Conservation (phyloP, 352 stramenopile species). For the Phytophthora macrochlamydospora region DNA sequence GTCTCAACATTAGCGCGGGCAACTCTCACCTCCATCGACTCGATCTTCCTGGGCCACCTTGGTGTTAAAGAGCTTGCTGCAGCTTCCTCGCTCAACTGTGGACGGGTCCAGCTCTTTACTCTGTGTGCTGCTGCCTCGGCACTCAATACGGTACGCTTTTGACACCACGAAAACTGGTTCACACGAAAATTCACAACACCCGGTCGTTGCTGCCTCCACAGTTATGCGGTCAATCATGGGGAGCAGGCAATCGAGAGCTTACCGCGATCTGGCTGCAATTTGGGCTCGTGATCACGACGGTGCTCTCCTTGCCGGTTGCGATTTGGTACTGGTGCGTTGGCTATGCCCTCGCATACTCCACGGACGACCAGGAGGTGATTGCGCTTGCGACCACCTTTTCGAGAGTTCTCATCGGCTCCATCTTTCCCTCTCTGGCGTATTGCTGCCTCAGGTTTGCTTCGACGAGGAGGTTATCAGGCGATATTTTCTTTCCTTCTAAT, state of each 20-base stretch:
- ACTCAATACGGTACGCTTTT: slow-evolving; percentile 58
- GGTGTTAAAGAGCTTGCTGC: slow-evolving; percentile 72
- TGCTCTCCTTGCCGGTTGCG: slow-evolving; percentile 61
- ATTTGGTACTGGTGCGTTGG: slow-evolving; percentile 78
- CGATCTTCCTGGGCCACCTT: slow-evolving; percentile 81
- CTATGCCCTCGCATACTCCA: slow-evolving; percentile 66
- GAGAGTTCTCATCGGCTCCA: slow-evolving; percentile 58
- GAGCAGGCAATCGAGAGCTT: slow-evolving; percentile 66
- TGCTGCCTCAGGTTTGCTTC: slow-evolving; percentile 57
- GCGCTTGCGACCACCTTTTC: slow-evolving; percentile 62
- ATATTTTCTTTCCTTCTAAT: no score
- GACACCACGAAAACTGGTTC: no score
- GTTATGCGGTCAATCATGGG: slow-evolving; percentile 80
- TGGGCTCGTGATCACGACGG: slow-evolving; percentile 55
- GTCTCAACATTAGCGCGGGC: slow-evolving; percentile 66
- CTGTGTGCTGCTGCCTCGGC: slow-evolving; percentile 62
- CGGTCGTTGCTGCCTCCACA: slow-evolving; percentile 1
- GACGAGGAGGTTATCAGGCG: neutral
- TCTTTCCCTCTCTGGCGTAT: slow-evolving; percentile 70
- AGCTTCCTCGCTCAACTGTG: slow-evolving; percentile 75
- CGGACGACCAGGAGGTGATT: slow-evolving; percentile 62
- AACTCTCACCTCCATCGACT: slow-evolving; percentile 72
- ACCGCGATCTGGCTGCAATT: slow-evolving; percentile 82
- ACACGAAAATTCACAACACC: slow-evolving; percentile 1
- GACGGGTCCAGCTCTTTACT: slow-evolving; percentile 70